Conservation (phyloP, 441 rosid species). For the Corymbia citriodora region DNA sequence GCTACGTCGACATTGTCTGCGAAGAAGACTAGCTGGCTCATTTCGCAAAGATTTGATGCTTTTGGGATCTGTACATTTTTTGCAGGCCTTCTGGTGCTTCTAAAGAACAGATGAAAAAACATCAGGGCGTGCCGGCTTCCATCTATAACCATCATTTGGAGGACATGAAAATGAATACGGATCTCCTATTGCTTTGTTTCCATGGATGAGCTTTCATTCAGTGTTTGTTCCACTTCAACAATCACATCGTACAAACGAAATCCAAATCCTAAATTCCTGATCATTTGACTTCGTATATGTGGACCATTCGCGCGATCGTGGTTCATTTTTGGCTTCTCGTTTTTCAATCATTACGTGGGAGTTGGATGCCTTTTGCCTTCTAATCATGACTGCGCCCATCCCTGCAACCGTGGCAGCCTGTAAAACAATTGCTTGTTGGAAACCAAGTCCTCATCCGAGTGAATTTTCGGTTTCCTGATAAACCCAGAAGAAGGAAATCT, state of each 20-base stretch:
- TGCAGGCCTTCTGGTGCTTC: not conserved
- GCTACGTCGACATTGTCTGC: not conserved
- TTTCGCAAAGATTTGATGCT: not conserved
- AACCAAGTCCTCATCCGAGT: not conserved
- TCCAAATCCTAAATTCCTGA: not conserved
- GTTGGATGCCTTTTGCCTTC: not conserved
- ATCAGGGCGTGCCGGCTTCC: not conserved
- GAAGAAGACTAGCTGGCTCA: not conserved
- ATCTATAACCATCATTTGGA: not conserved
- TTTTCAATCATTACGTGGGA: not conserved
- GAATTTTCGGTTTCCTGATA: not conserved
- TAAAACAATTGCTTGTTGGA: not conserved
- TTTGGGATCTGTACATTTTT: rapidly evolving
- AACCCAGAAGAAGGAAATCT: not conserved
- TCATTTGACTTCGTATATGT: not conserved
- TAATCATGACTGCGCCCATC: not conserved
- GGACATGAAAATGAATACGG: not conserved
- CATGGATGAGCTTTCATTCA: not conserved
- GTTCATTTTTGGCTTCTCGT: not conserved
- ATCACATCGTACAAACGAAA: not conserved
- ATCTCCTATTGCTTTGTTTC: not conserved
- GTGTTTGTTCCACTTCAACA: not conserved
- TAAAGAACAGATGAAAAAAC: not conserved
- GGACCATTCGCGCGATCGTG: rapidly evolving
- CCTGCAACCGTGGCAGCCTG: too few species aligned